A percentile compares a stretch with the other conserved stretches of the same genome.
Evolutionary conservation across 495 filamentous ascomycete species (phyloP).

Genomic region (Talaromyces nanjingensis): DNA sequence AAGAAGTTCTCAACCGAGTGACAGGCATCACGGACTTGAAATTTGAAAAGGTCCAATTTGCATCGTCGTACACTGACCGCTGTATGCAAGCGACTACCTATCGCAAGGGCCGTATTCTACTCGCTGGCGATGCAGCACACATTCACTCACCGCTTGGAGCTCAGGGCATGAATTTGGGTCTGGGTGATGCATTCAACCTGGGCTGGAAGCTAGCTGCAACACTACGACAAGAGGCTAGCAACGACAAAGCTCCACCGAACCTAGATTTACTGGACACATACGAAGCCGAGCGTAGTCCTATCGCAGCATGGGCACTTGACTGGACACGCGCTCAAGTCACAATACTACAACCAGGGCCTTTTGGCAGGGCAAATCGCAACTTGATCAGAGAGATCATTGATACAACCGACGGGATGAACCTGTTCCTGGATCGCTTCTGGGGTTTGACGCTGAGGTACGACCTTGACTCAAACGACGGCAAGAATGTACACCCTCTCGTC

Average conservation of each 20-base stretch:
- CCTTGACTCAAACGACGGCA: constrained; percentile 12
- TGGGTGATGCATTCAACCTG: constrained; percentile 49
- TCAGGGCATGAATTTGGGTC: constrained; percentile 47
- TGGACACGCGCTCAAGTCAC: constrained; percentile 21
- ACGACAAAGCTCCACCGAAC: constrained; percentile 18
- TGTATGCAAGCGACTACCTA: constrained; percentile 20
- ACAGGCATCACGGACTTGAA: constrained; percentile 14
- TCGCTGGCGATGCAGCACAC: constrained; percentile 47
- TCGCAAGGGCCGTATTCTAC: constrained; percentile 29
- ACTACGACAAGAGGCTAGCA: constrained; percentile 14
- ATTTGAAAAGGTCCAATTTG: constrained; percentile 18
- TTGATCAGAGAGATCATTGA: constrained; percentile 19
- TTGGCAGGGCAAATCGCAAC: constrained; percentile 13
- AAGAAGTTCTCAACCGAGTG: constrained; percentile 19
- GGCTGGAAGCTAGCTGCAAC: constrained; percentile 43
- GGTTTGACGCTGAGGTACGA: constrained; percentile 22
- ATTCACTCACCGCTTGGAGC: constrained; percentile 43
- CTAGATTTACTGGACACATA: constrained; percentile 30
- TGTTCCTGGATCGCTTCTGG: constrained; percentile 23
- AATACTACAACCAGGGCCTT: constrained; percentile 16
- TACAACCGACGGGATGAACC: constrained; percentile 23
- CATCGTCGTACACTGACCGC: constrained; percentile 23
- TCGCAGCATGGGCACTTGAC: constrained; percentile 23
- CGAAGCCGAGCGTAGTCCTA: constrained; percentile 21
- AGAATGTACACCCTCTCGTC: constrained; percentile 16